These are phyloP conservation scores for Lodderomyces metapsilosis DNA, from an alignment of 1,139 yeast species.

Conservation along the genomic window DNA sequence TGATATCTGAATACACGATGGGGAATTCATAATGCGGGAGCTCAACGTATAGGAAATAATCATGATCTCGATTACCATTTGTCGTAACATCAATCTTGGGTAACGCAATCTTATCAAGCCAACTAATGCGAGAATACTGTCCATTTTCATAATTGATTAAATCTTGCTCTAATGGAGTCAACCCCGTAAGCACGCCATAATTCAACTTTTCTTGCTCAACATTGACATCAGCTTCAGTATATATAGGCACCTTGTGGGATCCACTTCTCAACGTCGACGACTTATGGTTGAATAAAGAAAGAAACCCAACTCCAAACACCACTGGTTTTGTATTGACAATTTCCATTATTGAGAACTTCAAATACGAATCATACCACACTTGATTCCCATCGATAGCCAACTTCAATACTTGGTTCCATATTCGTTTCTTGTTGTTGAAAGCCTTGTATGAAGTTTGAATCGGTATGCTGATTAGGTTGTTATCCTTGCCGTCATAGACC, in stretches of 20 bases:
- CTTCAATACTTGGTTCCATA: conserved; percentile 59
- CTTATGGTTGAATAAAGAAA: conserved; percentile 54
- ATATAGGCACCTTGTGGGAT: conserved; percentile 35
- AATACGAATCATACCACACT: conserved; percentile 57
- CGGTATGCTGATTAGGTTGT: conserved; percentile 65
- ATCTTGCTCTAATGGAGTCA: conserved; percentile 47
- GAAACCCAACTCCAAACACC: conserved; percentile 58
- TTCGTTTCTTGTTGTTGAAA: conserved; percentile 46
- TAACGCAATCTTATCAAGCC: conserved; percentile 75
- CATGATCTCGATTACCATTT: conserved; percentile 20
- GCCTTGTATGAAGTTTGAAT: conserved; percentile 64
- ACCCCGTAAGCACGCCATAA: conserved; percentile 23
- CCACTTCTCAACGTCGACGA: conserved; percentile 36
- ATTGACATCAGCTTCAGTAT: conserved; percentile 3
- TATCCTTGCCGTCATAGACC: conserved; percentile 53
- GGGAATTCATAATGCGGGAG: conserved; percentile 79
- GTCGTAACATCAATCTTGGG: conserved; percentile 43
- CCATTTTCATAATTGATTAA: conserved; percentile 70
- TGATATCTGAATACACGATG: conserved; percentile 68
- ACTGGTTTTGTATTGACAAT: conserved; percentile 50
- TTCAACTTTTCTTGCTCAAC: conserved; percentile 15
- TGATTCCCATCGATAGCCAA: conserved; percentile 73
- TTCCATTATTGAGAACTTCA: conserved; percentile 68
- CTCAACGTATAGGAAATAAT: conserved; percentile 61
- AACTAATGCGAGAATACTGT: conserved; percentile 56